Evolutionary conservation across 164 flowering plant species (phyloP).

Genomic region (Euptelea pleiosperma): DNA sequence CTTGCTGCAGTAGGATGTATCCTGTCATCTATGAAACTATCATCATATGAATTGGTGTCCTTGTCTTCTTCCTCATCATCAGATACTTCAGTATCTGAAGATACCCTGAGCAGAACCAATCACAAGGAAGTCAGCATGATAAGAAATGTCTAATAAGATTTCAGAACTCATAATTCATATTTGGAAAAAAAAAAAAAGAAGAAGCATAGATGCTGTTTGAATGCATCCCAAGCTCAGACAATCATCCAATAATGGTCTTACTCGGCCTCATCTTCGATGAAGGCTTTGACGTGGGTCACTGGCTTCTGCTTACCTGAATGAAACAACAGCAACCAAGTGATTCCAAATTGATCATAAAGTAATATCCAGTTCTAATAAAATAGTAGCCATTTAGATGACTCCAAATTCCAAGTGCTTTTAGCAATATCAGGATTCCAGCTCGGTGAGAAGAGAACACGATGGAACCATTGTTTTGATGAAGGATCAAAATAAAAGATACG

Average conservation of each 20-base stretch:
- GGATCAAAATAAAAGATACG: neutral
- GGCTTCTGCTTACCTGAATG: slow-evolving; percentile 41
- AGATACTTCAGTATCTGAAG: slow-evolving; percentile 59
- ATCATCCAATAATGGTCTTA: slow-evolving; percentile 35
- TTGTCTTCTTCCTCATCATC: slow-evolving; percentile 65
- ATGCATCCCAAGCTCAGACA: slow-evolving; percentile 2
- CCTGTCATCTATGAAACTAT: slow-evolving; percentile 87
- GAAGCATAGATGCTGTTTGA: neutral
- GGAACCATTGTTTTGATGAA: neutral
- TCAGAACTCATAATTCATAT: too few relatives aligned
- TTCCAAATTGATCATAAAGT: slow-evolving; percentile 4
- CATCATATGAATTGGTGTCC: slow-evolving; percentile 43
- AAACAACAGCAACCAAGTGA: slow-evolving; percentile 13
- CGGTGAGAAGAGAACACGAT: neutral
- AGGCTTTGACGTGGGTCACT: slow-evolving; percentile 35
- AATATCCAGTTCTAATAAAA: neutral
- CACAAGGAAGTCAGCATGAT: slow-evolving; percentile 3
- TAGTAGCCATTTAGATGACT: neutral
- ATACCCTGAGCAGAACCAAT: slow-evolving; percentile 55
- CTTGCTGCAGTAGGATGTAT: slow-evolving; percentile 37
- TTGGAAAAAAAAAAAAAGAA: too few relatives aligned
- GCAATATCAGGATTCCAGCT: neutral
- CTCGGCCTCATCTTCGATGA: slow-evolving; percentile 92
- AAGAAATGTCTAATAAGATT: too few relatives aligned
- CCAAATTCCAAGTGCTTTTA: neutral